A percentile compares a stretch with the other conserved stretches of the same genome.
phyloP scores from a whole-genome alignment of 345 rosid genomes.

The Eutrema yunnanense region DNA sequence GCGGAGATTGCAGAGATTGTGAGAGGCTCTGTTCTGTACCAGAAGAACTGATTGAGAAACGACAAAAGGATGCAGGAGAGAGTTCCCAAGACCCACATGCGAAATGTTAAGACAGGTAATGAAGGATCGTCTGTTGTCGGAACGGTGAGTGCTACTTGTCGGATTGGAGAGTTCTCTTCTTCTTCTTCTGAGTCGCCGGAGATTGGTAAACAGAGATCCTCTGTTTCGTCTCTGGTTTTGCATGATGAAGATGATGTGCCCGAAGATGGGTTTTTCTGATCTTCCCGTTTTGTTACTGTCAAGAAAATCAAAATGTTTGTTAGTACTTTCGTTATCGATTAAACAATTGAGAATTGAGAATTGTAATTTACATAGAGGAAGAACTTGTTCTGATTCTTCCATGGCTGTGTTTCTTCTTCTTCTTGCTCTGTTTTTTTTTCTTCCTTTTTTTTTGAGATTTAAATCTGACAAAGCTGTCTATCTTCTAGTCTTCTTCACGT shows the following conservation, averaged over 20 bases:
- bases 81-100: slow-evolving; percentile 92
- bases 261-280: not conserved
- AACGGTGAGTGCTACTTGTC: slow-evolving; percentile 90
- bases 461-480: slow-evolving; percentile 1
- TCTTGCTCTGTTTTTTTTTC: not conserved
- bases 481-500: slow-evolving; percentile 25
- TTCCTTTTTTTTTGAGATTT: not conserved
- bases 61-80: slow-evolving; percentile 69
- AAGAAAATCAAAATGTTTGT: not conserved
- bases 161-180: slow-evolving; percentile 62
- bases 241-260: slow-evolving; percentile 27
- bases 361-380: slow-evolving; percentile 27
- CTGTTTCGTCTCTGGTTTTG: slow-evolving; percentile 20
- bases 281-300: slow-evolving; percentile 19
- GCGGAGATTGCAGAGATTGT: slow-evolving; percentile 94
- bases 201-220: slow-evolving; percentile 16
- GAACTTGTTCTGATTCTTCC: slow-evolving; percentile 33
- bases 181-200: not conserved
- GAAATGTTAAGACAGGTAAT: slow-evolving; percentile 81
- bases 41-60: slow-evolving; percentile 90
- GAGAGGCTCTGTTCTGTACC: slow-evolving; percentile 93
- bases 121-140: slow-evolving; percentile 79
- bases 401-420: slow-evolving; percentile 8
- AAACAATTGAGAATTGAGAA: not conserved
- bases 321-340: not conserved